Base-by-base conservation (phyloP, 2,329 filamentous ascomycete genomes). In the Raffaelea albimanens region DNA sequence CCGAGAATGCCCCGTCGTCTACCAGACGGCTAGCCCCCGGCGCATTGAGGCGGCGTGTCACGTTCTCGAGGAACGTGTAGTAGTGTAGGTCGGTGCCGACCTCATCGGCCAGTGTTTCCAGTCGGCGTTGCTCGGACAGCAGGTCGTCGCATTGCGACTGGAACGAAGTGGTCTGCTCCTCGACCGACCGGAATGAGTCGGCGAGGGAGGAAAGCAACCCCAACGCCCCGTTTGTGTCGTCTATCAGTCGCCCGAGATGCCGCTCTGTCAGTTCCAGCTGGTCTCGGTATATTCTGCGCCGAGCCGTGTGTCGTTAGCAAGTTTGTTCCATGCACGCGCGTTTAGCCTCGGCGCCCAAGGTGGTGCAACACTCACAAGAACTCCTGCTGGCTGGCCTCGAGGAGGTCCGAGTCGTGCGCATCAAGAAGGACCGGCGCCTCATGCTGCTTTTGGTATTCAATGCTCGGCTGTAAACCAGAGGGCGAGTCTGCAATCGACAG, bases 41-140 rank as follows among this genome's bases (percentile, higher is more conserved):
- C 1, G 90, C 90, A 69, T 97, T 97, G 49, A 98, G 78, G 14
- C 89, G 79, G 47, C 90, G 78, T 0, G 89, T 95, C 51, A 91
- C 89, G 42, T 84, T 89, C 54, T 98, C 93, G 5, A 98, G 75
- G 60, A 95, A 96, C 19, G 85, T 80, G 63, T 98, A 98, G 65
- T 95, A 96, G 60, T 90, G 83, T n/a, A 96, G 71, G 57, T 96
- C 94, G 21, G 87, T 85, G 22, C 87, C 84, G 48, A 98, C 84
- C 50, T 89, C 83, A 55, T 94, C 80, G 3, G 89, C 88, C 39
- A 98, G 75, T 54, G 75, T 77, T 52, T 87, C 82, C 38, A 96
- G 74, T 21, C 86, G 80, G 57, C 76, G 80, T 66, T 97, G 89
- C 57, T 95, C 90, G 1, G 78, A 72, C 25, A 97, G 69, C 2